Percentiles rank a stretch among this genome's conserved stretches.
phyloP scores from a whole-genome alignment of 768 basidiomycete genomes.

The Lentinula aciculospora region DNA sequence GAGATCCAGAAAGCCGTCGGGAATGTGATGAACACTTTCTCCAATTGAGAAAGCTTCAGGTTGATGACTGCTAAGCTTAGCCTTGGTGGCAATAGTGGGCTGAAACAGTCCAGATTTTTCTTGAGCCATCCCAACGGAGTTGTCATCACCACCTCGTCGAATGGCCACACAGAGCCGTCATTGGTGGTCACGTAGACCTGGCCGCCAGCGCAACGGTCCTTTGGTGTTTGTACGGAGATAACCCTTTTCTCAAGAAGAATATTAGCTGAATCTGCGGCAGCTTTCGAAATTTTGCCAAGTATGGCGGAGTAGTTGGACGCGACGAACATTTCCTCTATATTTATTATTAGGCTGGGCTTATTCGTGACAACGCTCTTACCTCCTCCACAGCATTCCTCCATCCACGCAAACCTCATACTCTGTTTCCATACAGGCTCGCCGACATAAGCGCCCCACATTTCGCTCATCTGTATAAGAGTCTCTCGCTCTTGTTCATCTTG shows the following conservation, averaged over 20 bases:
- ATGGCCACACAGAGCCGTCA: slow-evolving; percentile 11
- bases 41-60: slow-evolving; percentile 15
- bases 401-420: slow-evolving; percentile 16
- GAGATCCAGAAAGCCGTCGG: slow-evolving; percentile 14
- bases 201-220: slow-evolving; percentile 1
- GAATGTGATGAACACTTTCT: slow-evolving; percentile 18
- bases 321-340: slow-evolving; percentile 15
- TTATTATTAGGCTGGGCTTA: not conserved
- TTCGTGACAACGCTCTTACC: slow-evolving; percentile 7
- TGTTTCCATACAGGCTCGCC: slow-evolving; percentile 17
- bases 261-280: slow-evolving; percentile 10
- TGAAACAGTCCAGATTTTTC: slow-evolving; percentile 11
- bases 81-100: slow-evolving; percentile 10
- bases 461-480: slow-evolving; percentile 14
- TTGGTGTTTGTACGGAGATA: slow-evolving; percentile 10
- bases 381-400: slow-evolving; percentile 17
- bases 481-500: slow-evolving; percentile 12
- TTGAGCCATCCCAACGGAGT: slow-evolving; percentile 17
- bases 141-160: slow-evolving; percentile 14
- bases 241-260: slow-evolving; percentile 12
- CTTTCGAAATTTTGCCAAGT: slow-evolving; percentile 9
- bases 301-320: slow-evolving; percentile 15
- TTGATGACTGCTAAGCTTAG: slow-evolving; percentile 13
- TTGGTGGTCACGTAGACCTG: slow-evolving; percentile 10
- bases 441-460: slow-evolving; percentile 16